A percentile compares a stretch with the other conserved stretches of the same genome.
Conservation (phyloP, 1,284 basidiomycete genomes). For the Ceratobasidium sp. region DNA sequence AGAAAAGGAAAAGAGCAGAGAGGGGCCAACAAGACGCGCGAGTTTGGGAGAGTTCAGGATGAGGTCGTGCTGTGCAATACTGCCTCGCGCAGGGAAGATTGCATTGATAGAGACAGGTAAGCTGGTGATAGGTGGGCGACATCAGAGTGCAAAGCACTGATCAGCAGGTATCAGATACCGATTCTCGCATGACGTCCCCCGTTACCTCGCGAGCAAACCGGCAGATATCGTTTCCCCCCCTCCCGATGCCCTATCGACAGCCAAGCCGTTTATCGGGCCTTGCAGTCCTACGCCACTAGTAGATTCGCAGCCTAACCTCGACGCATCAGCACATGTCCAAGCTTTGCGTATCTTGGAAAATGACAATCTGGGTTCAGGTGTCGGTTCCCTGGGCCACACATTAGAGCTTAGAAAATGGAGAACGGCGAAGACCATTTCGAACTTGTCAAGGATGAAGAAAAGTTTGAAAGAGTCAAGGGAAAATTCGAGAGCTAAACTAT, state of each 20-base stretch:
- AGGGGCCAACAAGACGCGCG: constrained; percentile 83
- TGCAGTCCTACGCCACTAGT: constrained; percentile 51
- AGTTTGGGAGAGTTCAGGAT: constrained; percentile 78
- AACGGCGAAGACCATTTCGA: constrained; percentile 62
- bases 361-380: constrained; percentile 90
- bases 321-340: constrained; percentile 74
- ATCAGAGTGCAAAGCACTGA: constrained; percentile 16
- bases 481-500: constrained; percentile 82
- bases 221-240: constrained; percentile 75
- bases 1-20: constrained; percentile 75
- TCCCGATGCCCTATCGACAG: constrained; percentile 59
- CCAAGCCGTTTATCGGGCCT: constrained; percentile 68
- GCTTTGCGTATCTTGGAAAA: constrained; percentile 79
- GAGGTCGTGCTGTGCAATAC: constrained; percentile 82
- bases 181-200: constrained; percentile 81
- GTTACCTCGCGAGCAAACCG: constrained; percentile 83
- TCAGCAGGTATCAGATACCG: constrained; percentile 70
- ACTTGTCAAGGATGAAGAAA: constrained; percentile 69
- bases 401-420: constrained; percentile 53
- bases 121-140: constrained; percentile 7
- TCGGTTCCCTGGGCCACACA: constrained; percentile 87
- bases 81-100: constrained; percentile 72
- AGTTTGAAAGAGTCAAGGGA: constrained; percentile 65
- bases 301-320: constrained; percentile 60
- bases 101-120: constrained; percentile 74